Percentiles rank a stretch among this genome's conserved stretches.
These are phyloP conservation scores for Metarhizium guizhouense DNA, from an alignment of 2,329 filamentous ascomycete genomes.

Conservation along the genomic window DNA sequence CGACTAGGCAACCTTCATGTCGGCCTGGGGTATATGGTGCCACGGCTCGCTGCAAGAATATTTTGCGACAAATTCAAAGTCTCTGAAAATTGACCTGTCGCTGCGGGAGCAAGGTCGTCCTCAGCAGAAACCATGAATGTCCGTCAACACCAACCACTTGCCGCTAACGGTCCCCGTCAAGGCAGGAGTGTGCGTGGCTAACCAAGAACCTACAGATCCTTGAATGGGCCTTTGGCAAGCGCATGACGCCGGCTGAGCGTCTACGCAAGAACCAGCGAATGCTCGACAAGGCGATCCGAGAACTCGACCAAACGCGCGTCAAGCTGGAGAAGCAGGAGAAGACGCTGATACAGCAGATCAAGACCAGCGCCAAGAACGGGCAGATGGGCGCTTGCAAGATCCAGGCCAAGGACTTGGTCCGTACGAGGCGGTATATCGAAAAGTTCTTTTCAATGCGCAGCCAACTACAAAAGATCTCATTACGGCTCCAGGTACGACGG, in stretches of 20 bases:
- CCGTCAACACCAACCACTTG: constrained; percentile 13
- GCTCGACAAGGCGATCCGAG: constrained; percentile 93
- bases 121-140: constrained; percentile 46
- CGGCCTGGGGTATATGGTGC: neutral
- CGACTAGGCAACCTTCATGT: constrained; percentile 1
- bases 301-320: constrained; percentile 86
- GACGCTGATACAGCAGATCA: constrained; percentile 91
- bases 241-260: constrained; percentile 92
- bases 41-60: neutral
- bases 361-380: constrained; percentile 95
- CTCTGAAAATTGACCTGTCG: neutral
- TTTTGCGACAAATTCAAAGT: neutral
- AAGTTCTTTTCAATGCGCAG: constrained; percentile 99
- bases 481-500: constrained; percentile 72
- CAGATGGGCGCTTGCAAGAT: constrained; percentile 99
- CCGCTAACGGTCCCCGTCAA: neutral
- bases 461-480: constrained; percentile 88
- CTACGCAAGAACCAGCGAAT: constrained; percentile 91
- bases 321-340: constrained; percentile 99
- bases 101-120: neutral
- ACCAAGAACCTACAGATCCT: constrained; percentile 56
- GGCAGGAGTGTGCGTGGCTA: constrained; percentile 1
- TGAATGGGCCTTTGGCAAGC: constrained; percentile 99
- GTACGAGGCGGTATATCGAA: constrained; percentile 88
- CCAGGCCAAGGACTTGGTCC: constrained; percentile 92